Evolutionary conservation across 768 basidiomycete genomes (phyloP).

Genomic region (Ramaria sp.): DNA sequence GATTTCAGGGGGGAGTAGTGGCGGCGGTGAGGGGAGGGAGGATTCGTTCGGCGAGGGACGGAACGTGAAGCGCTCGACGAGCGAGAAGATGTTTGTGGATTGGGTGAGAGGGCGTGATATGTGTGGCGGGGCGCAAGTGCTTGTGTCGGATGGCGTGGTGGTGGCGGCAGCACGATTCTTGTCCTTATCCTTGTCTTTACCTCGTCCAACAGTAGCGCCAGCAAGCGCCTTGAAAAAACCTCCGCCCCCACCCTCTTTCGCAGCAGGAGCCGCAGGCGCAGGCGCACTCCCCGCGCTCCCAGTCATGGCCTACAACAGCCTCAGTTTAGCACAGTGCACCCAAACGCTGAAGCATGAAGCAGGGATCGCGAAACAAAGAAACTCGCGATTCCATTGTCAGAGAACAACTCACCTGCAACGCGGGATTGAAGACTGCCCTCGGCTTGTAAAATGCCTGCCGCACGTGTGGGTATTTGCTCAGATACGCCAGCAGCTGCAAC

Average conservation of each 20-base stretch:
- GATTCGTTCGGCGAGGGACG: slow-evolving; percentile 77
- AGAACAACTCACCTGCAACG: slow-evolving; percentile 22
- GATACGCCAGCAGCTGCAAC: slow-evolving; percentile 88
- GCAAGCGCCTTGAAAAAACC: slow-evolving; percentile 4
- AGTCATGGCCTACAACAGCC: background rate
- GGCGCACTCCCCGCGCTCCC: background rate
- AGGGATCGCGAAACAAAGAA: too few species aligned
- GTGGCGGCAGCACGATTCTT: slow-evolving; percentile 10
- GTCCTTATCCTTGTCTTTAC: slow-evolving; percentile 12
- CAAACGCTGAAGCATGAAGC: background rate
- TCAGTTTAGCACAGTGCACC: background rate
- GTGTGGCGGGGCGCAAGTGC: slow-evolving; percentile 16
- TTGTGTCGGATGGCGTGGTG: slow-evolving; percentile 6
- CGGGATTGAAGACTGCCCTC: slow-evolving; percentile 72
- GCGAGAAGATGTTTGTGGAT: slow-evolving; percentile 88
- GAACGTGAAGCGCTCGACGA: slow-evolving; percentile 95
- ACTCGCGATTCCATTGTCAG: too few species aligned
- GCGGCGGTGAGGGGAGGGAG: slow-evolving; percentile 54
- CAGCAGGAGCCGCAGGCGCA: background rate
- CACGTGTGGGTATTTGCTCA: slow-evolving; percentile 97
- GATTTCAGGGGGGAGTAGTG: slow-evolving; percentile 76
- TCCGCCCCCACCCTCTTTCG: background rate
- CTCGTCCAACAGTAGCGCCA: background rate
- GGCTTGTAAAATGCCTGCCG: slow-evolving; percentile 91
- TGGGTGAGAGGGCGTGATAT: slow-evolving; percentile 25